Base-by-base conservation (phyloP, 257 asterid genomes). In the Fraxinus americana region DNA sequence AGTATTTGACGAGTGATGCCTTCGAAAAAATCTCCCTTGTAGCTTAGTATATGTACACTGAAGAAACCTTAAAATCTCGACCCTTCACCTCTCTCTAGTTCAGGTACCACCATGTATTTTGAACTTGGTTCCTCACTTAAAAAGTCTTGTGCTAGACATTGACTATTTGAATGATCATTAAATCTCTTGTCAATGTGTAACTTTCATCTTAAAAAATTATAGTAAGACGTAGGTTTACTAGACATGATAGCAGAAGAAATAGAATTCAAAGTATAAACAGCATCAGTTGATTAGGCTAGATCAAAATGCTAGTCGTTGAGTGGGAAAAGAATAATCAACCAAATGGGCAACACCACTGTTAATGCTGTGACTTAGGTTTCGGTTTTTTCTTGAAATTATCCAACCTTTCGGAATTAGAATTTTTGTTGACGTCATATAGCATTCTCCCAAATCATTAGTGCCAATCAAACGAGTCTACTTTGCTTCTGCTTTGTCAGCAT, bases 391-490 rank as follows among this genome's bases (percentile, higher is more conserved):
- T 10, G 11, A 11, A 63, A 25, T 23, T 25, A 63, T 27, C 7
- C 14, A 16, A 63, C 36, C 19, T 63, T 27, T 11, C 7, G 29
- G 69, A 63, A 63, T 63, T 23, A 63, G 36, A 61, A 63, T 23
- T 59, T 59, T 59, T 21, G 67, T 59, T 21, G 13, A 21, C 12
- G 21, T 27, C 35, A 63, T 23, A 25, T 11, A 63, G n/a, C 8
- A 23, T 63, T 61, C 34, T 61, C 17, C 68, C 68, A 23, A 21
- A 61, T 23, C 34, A 52, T 61, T 25, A 3, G 68, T 61, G 21
- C 68, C 68, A 61, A 61, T 41, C 72, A 66, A 66, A 32, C 16
- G 1, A 59, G 54, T 72, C 23, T 65, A 35, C 72, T 63, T 35
- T 61, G 16, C 34, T 61, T 57, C 27, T 57, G 66, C 27, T 57